A percentile compares a stretch with the other conserved stretches of the same genome.
phyloP scores from a whole-genome alignment of 768 basidiomycete species.

The Hygrocybe coccinea region DNA sequence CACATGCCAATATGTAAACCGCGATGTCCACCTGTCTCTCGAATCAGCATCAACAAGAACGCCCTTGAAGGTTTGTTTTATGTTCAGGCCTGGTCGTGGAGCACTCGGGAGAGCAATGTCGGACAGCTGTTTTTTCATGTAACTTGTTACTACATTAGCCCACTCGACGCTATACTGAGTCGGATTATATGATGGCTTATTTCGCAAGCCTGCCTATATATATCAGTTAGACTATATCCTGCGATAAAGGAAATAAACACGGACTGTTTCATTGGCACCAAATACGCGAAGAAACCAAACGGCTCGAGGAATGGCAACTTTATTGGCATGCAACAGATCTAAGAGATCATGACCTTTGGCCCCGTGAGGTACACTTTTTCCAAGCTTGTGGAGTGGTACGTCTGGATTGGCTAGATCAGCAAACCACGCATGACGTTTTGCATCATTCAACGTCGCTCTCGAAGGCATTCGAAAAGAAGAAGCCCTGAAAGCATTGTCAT shows the following conservation, averaged over 20 bases:
- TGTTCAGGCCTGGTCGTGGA: slow-evolving; percentile 68
- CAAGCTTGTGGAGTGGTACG: slow-evolving; percentile 75
- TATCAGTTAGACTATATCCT: neutral
- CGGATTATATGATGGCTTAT: slow-evolving; percentile 76
- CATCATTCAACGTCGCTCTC: slow-evolving; percentile 75
- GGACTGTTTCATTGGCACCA: slow-evolving; percentile 81
- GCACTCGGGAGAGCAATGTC: slow-evolving; percentile 79
- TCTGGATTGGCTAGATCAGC: slow-evolving; percentile 75
- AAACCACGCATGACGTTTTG: slow-evolving; percentile 79
- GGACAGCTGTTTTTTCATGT: slow-evolving; percentile 75
- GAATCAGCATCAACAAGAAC: slow-evolving; percentile 67
- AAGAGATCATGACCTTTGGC: slow-evolving; percentile 81
- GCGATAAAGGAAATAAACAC: slow-evolving; percentile 9
- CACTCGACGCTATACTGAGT: slow-evolving; percentile 82
- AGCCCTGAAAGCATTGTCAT: slow-evolving; percentile 33
- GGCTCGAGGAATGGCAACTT: slow-evolving; percentile 74
- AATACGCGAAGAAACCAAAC: slow-evolving; percentile 86
- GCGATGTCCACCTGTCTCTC: slow-evolving; percentile 71
- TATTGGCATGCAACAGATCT: slow-evolving; percentile 69
- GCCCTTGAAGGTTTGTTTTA: slow-evolving; percentile 81
- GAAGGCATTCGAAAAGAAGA: slow-evolving; percentile 76
- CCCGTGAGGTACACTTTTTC: slow-evolving; percentile 82
- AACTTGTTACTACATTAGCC: slow-evolving; percentile 75
- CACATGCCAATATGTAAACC: slow-evolving; percentile 70
- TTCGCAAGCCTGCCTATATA: slow-evolving; percentile 62